Evolutionary conservation across 768 basidiomycete species (phyloP).

Genomic region (Lepiota venenata): DNA sequence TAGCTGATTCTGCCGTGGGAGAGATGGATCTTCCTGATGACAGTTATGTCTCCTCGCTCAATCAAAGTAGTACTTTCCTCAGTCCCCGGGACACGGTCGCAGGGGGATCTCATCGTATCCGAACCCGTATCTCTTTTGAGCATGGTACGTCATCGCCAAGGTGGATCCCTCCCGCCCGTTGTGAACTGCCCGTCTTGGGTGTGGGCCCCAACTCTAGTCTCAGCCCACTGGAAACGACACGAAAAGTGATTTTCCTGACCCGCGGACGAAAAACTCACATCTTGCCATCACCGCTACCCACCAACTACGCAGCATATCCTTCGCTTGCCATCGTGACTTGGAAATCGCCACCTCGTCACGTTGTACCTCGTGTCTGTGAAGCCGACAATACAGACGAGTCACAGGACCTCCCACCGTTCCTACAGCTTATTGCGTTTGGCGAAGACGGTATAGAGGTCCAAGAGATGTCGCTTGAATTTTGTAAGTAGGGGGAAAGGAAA

Average conservation of each 20-base stretch:
- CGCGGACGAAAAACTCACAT: slow-evolving; percentile 68
- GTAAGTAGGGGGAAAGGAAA: slow-evolving; percentile 47
- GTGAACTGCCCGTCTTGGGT: slow-evolving; percentile 42
- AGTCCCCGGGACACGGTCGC: slow-evolving; percentile 27
- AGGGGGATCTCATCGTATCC: slow-evolving; percentile 21
- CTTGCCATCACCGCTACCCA: slow-evolving; percentile 63
- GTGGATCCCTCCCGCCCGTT: slow-evolving; percentile 50
- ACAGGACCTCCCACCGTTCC: slow-evolving; percentile 32
- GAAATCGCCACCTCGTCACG: slow-evolving; percentile 52
- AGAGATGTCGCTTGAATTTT: slow-evolving; percentile 55
- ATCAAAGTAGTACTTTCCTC: slow-evolving; percentile 19
- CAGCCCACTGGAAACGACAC: slow-evolving; percentile 23
- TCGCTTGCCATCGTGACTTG: slow-evolving; percentile 58
- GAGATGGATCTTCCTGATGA: slow-evolving; percentile 66
- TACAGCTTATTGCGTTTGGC: slow-evolving; percentile 70
- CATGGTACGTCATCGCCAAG: slow-evolving; percentile 16
- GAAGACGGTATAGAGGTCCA: slow-evolving; percentile 74
- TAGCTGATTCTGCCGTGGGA: slow-evolving; percentile 76
- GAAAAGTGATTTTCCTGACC: slow-evolving; percentile 62
- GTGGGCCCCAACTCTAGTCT: not conserved
- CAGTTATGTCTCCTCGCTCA: slow-evolving; percentile 23
- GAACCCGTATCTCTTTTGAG: slow-evolving; percentile 30
- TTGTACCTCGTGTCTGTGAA: slow-evolving; percentile 50
- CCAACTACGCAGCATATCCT: slow-evolving; percentile 37
- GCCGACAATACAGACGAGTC: slow-evolving; percentile 18